These are phyloP conservation scores for Malassezia japonica DNA, from an alignment of 1,284 basidiomycete genomes.

Conservation along the genomic window DNA sequence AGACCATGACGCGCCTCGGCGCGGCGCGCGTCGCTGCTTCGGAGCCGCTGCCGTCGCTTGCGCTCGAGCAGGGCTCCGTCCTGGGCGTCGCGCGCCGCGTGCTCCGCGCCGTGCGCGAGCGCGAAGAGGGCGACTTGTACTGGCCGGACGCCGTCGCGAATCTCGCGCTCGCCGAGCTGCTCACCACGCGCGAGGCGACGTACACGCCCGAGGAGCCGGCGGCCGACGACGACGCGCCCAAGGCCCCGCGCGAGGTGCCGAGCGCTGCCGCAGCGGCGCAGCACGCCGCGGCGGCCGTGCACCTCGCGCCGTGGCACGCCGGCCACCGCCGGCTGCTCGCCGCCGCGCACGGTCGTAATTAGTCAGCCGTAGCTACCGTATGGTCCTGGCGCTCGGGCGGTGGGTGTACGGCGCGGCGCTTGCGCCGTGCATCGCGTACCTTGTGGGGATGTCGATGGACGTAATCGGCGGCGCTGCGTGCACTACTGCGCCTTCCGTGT, in stretches of 20 bases:
- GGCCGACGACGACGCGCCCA: background rate
- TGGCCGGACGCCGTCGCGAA: constrained; percentile 3
- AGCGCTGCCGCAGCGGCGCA: constrained; percentile 4
- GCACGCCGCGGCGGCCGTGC: constrained; percentile 6
- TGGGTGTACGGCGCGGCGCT: background rate
- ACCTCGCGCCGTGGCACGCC: constrained; percentile 53
- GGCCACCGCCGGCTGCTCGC: constrained; percentile 32
- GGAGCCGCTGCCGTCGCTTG: constrained; percentile 1
- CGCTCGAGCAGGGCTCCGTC: constrained; percentile 1
- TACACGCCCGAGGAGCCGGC: background rate
- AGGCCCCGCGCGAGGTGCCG: background rate
- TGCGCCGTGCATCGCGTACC: background rate
- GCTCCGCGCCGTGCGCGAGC: background rate
- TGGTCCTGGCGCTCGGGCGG: no score
- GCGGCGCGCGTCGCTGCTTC: background rate
- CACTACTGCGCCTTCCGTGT: background rate
- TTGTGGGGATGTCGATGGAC: background rate
- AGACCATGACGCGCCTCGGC: constrained; percentile 6
- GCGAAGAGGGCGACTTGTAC: background rate
- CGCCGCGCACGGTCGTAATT: constrained; percentile 2
- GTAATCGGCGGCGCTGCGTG: background rate
- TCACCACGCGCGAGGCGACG: background rate
- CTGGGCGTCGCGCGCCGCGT: constrained; percentile 3
- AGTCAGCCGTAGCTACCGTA: constrained; percentile 5
- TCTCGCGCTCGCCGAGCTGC: constrained; percentile 3